These are phyloP conservation scores for Misopates orontium DNA, from an alignment of 257 asterid genomes.

Conservation along the genomic window DNA sequence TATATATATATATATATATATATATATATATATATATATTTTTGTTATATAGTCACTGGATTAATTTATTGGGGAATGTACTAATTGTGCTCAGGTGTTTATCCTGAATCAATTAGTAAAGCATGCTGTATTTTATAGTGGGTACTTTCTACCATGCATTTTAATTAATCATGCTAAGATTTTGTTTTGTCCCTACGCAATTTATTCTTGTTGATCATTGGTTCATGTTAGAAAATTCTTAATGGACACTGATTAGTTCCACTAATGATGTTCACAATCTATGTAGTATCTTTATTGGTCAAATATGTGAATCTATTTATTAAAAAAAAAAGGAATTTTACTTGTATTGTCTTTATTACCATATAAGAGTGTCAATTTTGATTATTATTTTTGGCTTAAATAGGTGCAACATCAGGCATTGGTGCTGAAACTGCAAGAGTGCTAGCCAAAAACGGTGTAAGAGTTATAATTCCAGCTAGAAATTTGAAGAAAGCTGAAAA, in stretches of 20 bases:
- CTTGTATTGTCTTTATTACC: too few species aligned
- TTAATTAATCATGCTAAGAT: conserved; percentile 30
- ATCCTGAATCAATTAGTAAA: conserved; percentile 18
- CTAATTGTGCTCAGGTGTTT: conserved; percentile 10
- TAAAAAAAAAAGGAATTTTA: neutral
- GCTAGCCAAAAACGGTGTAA: conserved; percentile 76
- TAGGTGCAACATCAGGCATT: conserved; percentile 91
- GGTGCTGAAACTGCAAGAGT: conserved; percentile 93
- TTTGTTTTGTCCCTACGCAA: conserved; percentile 44
- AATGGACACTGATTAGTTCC: conserved; percentile 22
- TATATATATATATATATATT: too few species aligned
- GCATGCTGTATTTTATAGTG: conserved; percentile 26
- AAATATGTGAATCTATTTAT: too few species aligned
- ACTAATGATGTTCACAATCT: conserved; percentile 25
- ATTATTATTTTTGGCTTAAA: neutral
- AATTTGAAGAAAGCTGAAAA: conserved; percentile 58
- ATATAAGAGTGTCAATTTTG: neutral
- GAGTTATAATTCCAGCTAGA: conserved; percentile 78
- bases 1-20: too few species aligned
- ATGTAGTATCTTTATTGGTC: too few species aligned
- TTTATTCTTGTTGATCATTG: conserved; percentile 15
- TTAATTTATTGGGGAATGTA: neutral
- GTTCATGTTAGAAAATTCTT: conserved; percentile 10
- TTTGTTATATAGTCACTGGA: neutral
- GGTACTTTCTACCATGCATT: conserved; percentile 29